Base-by-base conservation (phyloP, 306 rosid species). In the peach (Prunus persica) region DNA sequence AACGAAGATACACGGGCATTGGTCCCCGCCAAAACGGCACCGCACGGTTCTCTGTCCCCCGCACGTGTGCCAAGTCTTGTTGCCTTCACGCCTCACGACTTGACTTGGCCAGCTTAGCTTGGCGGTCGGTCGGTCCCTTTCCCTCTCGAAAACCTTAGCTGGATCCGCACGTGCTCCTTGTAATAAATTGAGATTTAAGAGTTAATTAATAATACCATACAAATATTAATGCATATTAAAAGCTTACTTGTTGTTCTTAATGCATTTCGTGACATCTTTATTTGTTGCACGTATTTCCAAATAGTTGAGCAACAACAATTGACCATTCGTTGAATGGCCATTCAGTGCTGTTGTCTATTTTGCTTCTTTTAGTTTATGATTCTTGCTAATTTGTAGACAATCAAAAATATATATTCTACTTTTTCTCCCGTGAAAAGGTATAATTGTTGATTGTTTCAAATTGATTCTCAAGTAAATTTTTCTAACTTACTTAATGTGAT, bases 61-160 rank as follows among this genome's bases (percentile, higher is more conserved):
- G 81, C 89, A 86, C 90, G 92, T 88, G 90, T 66, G 84, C 80
- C 56, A 54, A 75, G 65, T 20, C 52, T 30, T 46, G 76, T 65
- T 69, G 71, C 69, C 74, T 65, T 25, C 67, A 19, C 30, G 20
- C 34, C 74, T 27, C 52, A 16, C 46, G 12, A 15, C 67, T 3
- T 30, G 22, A 12, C 34, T 30, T 34, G 10, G 65, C 67, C 80
- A 67, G 76, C 69, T 68, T n/a, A 75, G 20, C 58, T 18, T 11
- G 6, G 18, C 19, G 54, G 54, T 49, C 54, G 43, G 43, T 38
- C 82, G 49, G 69, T 80, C 77, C 63, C 51, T 15, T 60, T 74
- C 75, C 34, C 67, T 14, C 52, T 81, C 73, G 2, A 22, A 13
- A 4, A 22, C 34, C 18, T 66, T 70, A 45, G 72, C 79, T 57